Evolutionary conservation across 2,329 filamentous ascomycete genomes (phyloP).

Genomic region (Arthrobotrys musiformis): DNA sequence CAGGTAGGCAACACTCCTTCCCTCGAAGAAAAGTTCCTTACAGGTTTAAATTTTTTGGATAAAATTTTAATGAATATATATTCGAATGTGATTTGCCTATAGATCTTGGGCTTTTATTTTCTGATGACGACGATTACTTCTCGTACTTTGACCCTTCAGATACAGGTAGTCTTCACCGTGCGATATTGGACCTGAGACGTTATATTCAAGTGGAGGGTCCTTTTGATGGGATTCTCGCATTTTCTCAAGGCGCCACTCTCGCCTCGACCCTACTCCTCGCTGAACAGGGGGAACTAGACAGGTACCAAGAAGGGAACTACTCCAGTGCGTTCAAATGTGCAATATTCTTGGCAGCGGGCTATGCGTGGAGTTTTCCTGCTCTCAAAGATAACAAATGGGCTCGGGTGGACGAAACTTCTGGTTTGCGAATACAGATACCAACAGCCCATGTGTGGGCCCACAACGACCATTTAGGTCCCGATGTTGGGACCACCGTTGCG

Average conservation of each 20-base stretch:
- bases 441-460: slow-evolving; percentile 38
- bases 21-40: neutral
- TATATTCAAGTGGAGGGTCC: slow-evolving; percentile 41
- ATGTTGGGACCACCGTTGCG: slow-evolving; percentile 24
- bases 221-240: slow-evolving; percentile 31
- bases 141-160: slow-evolving; percentile 38
- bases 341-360: slow-evolving; percentile 27
- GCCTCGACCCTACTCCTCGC: slow-evolving; percentile 8
- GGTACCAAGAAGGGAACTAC: neutral
- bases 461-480: slow-evolving; percentile 16
- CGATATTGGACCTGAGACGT: slow-evolving; percentile 7
- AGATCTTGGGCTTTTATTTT: slow-evolving; percentile 37
- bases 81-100: neutral
- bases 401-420: neutral
- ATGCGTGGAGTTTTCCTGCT: neutral
- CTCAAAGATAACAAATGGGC: neutral
- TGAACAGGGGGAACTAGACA: neutral
- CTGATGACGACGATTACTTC: slow-evolving; percentile 41
- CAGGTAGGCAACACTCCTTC: neutral
- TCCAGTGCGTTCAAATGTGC: slow-evolving; percentile 38
- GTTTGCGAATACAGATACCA: slow-evolving; percentile 30
- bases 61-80: neutral
- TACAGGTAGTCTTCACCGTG: neutral
- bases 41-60: neutral
- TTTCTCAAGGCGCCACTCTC: slow-evolving; percentile 27